These are phyloP conservation scores for Rhododendron ovatum DNA, from an alignment of 148 eudicot genomes.

Conservation along the genomic window DNA sequence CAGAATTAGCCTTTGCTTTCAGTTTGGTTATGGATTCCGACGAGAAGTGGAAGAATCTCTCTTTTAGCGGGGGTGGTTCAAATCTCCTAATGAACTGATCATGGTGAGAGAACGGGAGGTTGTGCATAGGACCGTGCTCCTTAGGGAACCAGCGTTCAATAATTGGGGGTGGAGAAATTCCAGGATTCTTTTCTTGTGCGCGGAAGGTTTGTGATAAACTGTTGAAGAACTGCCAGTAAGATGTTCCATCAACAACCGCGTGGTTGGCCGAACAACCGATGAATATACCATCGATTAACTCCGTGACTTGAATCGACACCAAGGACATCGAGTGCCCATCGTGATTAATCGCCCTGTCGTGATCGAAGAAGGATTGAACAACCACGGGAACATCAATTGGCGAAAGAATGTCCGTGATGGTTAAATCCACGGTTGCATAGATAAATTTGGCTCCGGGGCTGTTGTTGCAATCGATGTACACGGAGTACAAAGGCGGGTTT, in stretches of 20 bases:
- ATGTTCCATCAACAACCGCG: not conserved
- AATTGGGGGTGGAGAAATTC: slow-evolving; percentile 14
- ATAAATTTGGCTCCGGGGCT: slow-evolving; percentile 32
- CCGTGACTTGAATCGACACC: slow-evolving; percentile 28
- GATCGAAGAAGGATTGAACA: slow-evolving; percentile 27
- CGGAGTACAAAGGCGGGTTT: not conserved
- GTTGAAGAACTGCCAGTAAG: slow-evolving; percentile 24
- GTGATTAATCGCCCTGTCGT: slow-evolving; percentile 18
- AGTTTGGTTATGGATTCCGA: slow-evolving; percentile 12
- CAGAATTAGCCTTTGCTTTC: slow-evolving; percentile 23
- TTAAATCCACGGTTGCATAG: slow-evolving; percentile 7
- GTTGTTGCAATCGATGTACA: slow-evolving; percentile 15
- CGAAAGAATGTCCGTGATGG: slow-evolving; percentile 12
- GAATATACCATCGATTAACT: slow-evolving; percentile 27
- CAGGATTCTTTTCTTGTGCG: not conserved
- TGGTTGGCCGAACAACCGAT: slow-evolving; percentile 27
- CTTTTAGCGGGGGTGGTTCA: slow-evolving; percentile 15
- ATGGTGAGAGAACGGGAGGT: slow-evolving; percentile 22
- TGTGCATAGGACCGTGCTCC: slow-evolving; percentile 14
- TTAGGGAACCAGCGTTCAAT: slow-evolving; percentile 20
- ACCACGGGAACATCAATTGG: slow-evolving; percentile 16
- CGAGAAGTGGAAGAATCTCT: slow-evolving; percentile 27
- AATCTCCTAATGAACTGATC: slow-evolving; percentile 21
- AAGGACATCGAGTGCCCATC: slow-evolving; percentile 26
- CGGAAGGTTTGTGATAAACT: slow-evolving; percentile 12